Base-by-base conservation (phyloP, 2,329 filamentous ascomycete species). In the Aureobasidium mangrovei region DNA sequence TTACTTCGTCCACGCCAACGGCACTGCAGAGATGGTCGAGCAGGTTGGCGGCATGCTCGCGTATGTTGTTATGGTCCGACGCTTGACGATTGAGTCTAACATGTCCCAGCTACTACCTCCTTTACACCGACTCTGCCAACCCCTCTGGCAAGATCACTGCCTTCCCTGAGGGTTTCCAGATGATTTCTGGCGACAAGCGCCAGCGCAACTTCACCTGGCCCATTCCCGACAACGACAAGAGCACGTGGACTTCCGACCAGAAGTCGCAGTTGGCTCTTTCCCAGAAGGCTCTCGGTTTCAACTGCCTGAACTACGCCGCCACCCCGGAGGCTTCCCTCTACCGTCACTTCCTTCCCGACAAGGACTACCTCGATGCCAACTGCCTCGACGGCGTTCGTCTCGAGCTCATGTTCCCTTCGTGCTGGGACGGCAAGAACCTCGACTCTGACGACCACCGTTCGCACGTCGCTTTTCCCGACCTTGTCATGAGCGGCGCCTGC, bases 251-350 rank as follows among this genome's bases (percentile, higher is more conserved):
- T 4, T 71, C 67, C 2, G 72, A 82, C 4, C 80, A 84, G 57
- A 78, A 80, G 63, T 85, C 84, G 8, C 90, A 95, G 73, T 69
- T 71, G 12, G 80, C 83, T 51, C 79, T 96, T 36, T 74, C 73
- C 48, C 86, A 95, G 74, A 89, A 91, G 58, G 88, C 91, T 7
- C 63, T 96, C 29, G 91, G 93, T 3, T 95, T 95, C 80, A 97
- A 97, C 77, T 97, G 93, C 71, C 73, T 98, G 57, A 84, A 97
- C 79, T 96, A 96, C 67, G 64, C 62, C 32, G 74, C 70, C 27
- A 63, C 69, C 0, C 74, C 86, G 2, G 90, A 95, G 69, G 77
- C 79, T 1, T 86, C 90, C 10, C 78, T 95, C 35, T 86, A 82
- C 69, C 88, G 91, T 60, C 91, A 95, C 69, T 83, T 81, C 66